Conservation (phyloP, 805 yeast species). For the Starmerella roubikii region DNA sequence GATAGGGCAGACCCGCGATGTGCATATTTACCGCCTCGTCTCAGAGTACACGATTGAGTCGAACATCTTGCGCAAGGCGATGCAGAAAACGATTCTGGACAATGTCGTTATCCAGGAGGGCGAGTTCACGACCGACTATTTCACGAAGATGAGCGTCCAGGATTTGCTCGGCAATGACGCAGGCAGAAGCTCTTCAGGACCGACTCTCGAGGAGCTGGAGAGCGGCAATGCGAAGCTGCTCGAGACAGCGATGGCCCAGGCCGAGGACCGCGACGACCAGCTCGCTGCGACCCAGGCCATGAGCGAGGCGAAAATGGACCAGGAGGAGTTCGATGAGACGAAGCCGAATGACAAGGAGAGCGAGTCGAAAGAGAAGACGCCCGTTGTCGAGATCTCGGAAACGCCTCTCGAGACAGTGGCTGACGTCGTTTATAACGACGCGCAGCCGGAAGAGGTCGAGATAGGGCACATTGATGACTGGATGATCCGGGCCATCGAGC, state of each 20-base stretch:
- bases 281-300: constrained; percentile 82
- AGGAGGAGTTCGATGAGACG: constrained; percentile 52
- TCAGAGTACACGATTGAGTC: constrained; percentile 94
- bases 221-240: constrained; percentile 20
- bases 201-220: constrained; percentile 21
- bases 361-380: not conserved
- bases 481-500: constrained; percentile 82
- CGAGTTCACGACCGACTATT: constrained; percentile 93
- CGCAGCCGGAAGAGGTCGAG: constrained; percentile 31
- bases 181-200: constrained; percentile 24
- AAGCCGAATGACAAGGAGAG: not conserved
- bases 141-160: constrained; percentile 71
- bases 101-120: constrained; percentile 95
- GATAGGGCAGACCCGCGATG: constrained; percentile 96
- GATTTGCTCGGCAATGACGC: constrained; percentile 63
- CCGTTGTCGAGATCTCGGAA: too few relatives aligned
- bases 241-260: constrained; percentile 65
- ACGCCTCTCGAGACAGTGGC: not conserved
- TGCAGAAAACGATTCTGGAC: constrained; percentile 85
- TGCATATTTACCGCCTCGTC: constrained; percentile 90
- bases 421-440: not conserved
- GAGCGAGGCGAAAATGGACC: constrained; percentile 72
- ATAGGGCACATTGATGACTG: constrained; percentile 82
- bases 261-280: constrained; percentile 71
- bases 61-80: constrained; percentile 83